A percentile compares a stretch with the other conserved stretches of the same genome.
phyloP scores from a whole-genome alignment of 371 early-diverging fungal species.

The Chytridiales sp. region DNA sequence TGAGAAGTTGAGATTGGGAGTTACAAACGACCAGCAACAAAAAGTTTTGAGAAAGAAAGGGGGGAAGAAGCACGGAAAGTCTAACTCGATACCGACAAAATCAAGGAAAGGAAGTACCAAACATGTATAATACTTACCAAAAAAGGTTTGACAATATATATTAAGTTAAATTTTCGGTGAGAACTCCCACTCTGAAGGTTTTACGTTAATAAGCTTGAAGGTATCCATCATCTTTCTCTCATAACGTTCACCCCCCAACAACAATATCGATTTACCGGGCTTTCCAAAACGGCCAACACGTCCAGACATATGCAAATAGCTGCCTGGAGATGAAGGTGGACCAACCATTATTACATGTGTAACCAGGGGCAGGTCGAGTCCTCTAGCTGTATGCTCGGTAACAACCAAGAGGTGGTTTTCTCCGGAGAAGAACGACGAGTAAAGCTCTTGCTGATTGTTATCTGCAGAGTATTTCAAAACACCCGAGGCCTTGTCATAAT shows the following conservation, averaged over 20 bases:
- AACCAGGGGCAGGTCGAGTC: constrained; percentile 82
- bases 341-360: constrained; percentile 85
- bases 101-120: no score
- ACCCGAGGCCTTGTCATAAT: constrained; percentile 10
- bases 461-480: neutral
- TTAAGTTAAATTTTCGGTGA: no score
- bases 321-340: constrained; percentile 56
- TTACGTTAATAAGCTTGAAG: no score
- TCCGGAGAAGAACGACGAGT: constrained; percentile 37
- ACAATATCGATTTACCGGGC: constrained; percentile 40
- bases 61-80: no score
- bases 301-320: constrained; percentile 85
- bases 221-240: constrained; percentile 25
- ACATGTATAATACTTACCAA: no score
- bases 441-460: neutral
- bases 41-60: no score
- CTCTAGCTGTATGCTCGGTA: constrained; percentile 79
- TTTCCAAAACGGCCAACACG: constrained; percentile 70
- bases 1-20: no score
- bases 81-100: no score
- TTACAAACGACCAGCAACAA: no score
- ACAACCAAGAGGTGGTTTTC: constrained; percentile 52
- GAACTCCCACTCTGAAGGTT: no score
- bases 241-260: constrained; percentile 34
- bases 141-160: no score